Percentiles rank a stretch among this genome's conserved stretches.
Evolutionary conservation across 768 basidiomycete genomes (phyloP).

Genomic region (Suillus lakei): DNA sequence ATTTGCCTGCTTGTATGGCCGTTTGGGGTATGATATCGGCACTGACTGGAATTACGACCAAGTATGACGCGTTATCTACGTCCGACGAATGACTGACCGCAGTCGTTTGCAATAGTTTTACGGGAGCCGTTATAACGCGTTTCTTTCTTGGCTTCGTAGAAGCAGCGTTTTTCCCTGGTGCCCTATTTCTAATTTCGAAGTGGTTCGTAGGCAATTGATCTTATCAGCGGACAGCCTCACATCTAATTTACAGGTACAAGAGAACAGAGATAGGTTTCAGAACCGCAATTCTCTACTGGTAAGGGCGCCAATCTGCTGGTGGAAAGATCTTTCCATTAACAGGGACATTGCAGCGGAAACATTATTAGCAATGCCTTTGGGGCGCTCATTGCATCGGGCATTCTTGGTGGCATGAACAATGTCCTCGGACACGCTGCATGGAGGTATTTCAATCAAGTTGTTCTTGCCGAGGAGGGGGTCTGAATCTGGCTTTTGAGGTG

Average conservation of each 20-base stretch:
- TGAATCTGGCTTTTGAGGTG: constrained; percentile 37
- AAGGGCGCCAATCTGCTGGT: not conserved
- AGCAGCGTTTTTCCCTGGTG: constrained; percentile 51
- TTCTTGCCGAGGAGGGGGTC: not conserved
- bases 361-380: constrained; percentile 62
- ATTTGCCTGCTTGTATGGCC: constrained; percentile 69
- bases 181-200: constrained; percentile 43
- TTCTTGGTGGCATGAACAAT: constrained; percentile 52
- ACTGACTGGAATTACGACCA: constrained; percentile 44
- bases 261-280: constrained; percentile 48
- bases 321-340: too few species aligned
- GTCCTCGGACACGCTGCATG: constrained; percentile 54
- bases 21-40: constrained; percentile 69
- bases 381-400: constrained; percentile 51
- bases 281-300: constrained; percentile 49
- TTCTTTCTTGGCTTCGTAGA: constrained; percentile 62
- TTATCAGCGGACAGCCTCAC: constrained; percentile 29
- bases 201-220: constrained; percentile 35
- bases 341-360: constrained; percentile 36
- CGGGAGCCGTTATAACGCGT: constrained; percentile 47
- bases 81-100: not conserved
- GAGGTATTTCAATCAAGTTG: constrained; percentile 40
- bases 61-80: constrained; percentile 22
- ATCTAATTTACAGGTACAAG: constrained; percentile 42
- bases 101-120: constrained; percentile 37